Conservation (phyloP, 2,329 filamentous ascomycete species). For the Nakataea oryzae region DNA sequence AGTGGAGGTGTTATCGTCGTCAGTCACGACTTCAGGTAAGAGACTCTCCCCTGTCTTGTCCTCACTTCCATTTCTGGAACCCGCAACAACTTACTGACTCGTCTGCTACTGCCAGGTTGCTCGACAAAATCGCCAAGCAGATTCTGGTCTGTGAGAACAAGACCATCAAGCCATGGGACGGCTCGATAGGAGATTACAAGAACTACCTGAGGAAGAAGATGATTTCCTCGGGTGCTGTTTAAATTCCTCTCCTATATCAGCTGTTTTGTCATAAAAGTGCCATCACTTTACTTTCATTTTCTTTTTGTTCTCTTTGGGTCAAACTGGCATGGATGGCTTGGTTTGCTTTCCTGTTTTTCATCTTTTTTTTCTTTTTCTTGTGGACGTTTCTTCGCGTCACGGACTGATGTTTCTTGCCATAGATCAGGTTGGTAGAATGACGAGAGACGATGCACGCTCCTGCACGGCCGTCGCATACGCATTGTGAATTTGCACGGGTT, state of each 20-base stretch:
- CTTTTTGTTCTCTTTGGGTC: background rate
- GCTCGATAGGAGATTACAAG: slow-evolving; percentile 91
- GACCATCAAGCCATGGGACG: slow-evolving; percentile 83
- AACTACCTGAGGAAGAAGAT: slow-evolving; percentile 99
- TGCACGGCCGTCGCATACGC: background rate
- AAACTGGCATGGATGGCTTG: background rate
- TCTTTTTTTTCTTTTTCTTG: background rate
- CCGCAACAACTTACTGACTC: slow-evolving; percentile 10
- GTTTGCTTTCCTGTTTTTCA: background rate
- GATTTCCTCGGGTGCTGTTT: slow-evolving; percentile 78
- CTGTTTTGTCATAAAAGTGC: background rate
- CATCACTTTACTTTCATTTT: slow-evolving; percentile 5
- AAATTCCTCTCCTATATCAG: slow-evolving; percentile 18
- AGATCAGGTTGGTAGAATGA: background rate
- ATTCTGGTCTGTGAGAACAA: slow-evolving; percentile 99
- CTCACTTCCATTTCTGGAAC: background rate
- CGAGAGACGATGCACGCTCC: background rate
- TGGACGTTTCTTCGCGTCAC: background rate
- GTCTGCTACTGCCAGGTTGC: slow-evolving; percentile 47
- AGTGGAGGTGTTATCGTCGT: slow-evolving; percentile 96
- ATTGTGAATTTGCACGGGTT: background rate
- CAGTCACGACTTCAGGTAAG: slow-evolving; percentile 96
- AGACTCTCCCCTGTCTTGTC: slow-evolving; percentile 4
- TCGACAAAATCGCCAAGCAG: slow-evolving; percentile 99
- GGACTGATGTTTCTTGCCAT: background rate